phyloP scores from a whole-genome alignment of 73 alveolate genomes.

The Paramecium pentaurelia region DNA sequence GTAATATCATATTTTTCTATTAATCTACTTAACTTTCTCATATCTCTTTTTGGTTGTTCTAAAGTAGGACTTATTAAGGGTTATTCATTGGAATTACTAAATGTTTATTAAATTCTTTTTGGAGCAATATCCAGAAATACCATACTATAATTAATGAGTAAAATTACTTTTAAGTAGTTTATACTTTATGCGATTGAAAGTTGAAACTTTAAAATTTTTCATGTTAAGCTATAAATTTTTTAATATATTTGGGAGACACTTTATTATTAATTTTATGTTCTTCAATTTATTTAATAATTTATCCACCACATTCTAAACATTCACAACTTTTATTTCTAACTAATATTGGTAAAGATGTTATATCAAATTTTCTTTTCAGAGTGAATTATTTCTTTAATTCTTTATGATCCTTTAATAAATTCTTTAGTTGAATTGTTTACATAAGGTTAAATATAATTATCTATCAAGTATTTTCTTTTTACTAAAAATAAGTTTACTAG shows the following conservation, averaged over 20 bases:
- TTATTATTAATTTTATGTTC: background rate
- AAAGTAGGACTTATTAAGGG: background rate
- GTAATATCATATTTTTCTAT: background rate
- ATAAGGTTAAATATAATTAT: background rate
- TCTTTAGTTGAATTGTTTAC: background rate
- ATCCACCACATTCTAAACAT: background rate
- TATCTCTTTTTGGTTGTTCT: background rate
- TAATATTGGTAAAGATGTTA: background rate
- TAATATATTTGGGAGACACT: background rate
- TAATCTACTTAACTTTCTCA: background rate
- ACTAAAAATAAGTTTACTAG: background rate
- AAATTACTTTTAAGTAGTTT: background rate
- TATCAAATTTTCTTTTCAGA: background rate
- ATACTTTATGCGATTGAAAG: background rate
- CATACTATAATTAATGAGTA: background rate
- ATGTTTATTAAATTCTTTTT: background rate
- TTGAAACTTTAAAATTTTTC: background rate
- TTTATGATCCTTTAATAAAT: background rate
- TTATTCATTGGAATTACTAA: background rate
- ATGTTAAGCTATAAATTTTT: background rate
- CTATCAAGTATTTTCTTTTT: background rate
- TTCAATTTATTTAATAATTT: background rate
- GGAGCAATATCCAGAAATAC: background rate
- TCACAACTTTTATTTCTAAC: slow-evolving; percentile 23
- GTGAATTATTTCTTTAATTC: background rate